These are phyloP conservation scores for Yueomyces sp. DNA, from an alignment of 1,139 yeast species.

Conservation along the genomic window DNA sequence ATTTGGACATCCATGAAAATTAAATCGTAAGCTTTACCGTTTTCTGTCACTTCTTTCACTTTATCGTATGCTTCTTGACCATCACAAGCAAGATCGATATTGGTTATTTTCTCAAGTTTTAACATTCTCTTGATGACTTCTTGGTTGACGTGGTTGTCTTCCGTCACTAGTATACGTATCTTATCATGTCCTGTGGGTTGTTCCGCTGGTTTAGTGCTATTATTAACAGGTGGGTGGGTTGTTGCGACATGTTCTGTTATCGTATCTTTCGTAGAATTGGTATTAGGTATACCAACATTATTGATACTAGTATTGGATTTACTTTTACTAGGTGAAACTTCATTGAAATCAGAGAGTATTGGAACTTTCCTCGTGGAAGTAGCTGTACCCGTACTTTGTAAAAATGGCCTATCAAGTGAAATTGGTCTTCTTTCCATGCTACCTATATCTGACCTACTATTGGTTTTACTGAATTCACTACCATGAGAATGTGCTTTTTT, in stretches of 20 bases:
- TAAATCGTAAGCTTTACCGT: constrained; percentile 41
- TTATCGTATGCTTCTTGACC: constrained; percentile 78
- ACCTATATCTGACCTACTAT: neutral
- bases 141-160: constrained; percentile 84
- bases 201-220: constrained; percentile 19
- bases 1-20: constrained; percentile 95
- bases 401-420: constrained; percentile 20
- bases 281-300: neutral
- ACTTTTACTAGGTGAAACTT: neutral
- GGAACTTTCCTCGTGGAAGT: constrained; percentile 9
- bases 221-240: neutral
- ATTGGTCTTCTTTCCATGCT: no score
- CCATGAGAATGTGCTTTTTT: neutral
- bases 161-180: constrained; percentile 67
- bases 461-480: neutral
- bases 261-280: constrained; percentile 4
- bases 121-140: constrained; percentile 83
- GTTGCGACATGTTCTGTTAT: constrained; percentile 1
- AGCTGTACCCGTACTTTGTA: constrained; percentile 30
- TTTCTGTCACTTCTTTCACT: constrained; percentile 36
- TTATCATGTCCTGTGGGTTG: neutral
- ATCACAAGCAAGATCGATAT: constrained; percentile 68
- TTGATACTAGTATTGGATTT: constrained; percentile 9
- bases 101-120: constrained; percentile 58
- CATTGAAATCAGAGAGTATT: neutral